A percentile compares a stretch with the other conserved stretches of the same genome.
Evolutionary conservation across 805 yeast species (phyloP).

Genomic region (Starmerella kuoi): DNA sequence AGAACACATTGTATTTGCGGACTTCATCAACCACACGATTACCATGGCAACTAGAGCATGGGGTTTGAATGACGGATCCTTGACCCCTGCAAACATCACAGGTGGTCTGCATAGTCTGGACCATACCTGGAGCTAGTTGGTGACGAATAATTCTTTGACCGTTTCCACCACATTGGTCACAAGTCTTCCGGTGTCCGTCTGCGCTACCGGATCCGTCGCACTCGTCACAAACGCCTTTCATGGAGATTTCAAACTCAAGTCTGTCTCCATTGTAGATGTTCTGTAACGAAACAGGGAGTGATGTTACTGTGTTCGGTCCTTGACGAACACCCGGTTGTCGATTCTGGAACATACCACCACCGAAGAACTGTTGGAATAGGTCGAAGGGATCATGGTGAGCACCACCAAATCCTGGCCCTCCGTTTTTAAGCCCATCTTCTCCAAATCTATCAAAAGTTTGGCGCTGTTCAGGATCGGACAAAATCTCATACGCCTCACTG

Average conservation of each 20-base stretch:
- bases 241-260: constrained; percentile 45
- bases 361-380: constrained; percentile 54
- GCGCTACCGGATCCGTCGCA: constrained; percentile 81
- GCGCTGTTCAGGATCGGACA: constrained; percentile 59
- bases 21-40: constrained; percentile 43
- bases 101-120: constrained; percentile 66
- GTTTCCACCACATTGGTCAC: constrained; percentile 60
- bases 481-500: constrained; percentile 85
- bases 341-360: constrained; percentile 26
- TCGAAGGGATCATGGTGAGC: constrained; percentile 41
- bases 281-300: constrained; percentile 43
- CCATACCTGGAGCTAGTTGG: constrained; percentile 82
- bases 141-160: constrained; percentile 56
- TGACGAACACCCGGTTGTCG: constrained; percentile 26
- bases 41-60: constrained; percentile 65
- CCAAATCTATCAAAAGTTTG: constrained; percentile 65
- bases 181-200: constrained; percentile 57
- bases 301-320: constrained; percentile 53
- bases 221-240: constrained; percentile 62
- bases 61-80: constrained; percentile 53
- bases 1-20: constrained; percentile 47
- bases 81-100: constrained; percentile 75
- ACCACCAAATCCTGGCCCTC: constrained; percentile 21
- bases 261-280: constrained; percentile 63
- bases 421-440: constrained; percentile 49